These are phyloP conservation scores for Haematococcus sp. DNA, from an alignment of 139 green algal species.

Conservation along the genomic window DNA sequence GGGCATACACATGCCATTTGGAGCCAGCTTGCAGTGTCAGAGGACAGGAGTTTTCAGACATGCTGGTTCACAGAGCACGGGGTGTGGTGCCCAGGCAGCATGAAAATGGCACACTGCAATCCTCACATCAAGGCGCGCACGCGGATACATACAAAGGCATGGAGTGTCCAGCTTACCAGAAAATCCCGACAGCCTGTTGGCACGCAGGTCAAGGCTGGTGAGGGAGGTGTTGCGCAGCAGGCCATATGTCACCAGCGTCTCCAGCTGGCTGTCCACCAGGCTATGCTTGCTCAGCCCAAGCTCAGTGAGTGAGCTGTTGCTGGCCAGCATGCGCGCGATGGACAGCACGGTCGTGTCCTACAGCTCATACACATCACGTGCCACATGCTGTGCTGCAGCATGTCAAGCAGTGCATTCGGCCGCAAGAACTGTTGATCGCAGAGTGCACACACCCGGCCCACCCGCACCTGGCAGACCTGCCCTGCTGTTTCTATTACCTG, in stretches of 20 bases:
- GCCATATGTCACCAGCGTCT: conserved; percentile 48
- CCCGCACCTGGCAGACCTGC: neutral
- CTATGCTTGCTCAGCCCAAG: conserved; percentile 44
- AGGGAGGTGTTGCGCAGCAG: conserved; percentile 31
- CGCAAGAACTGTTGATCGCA: too few relatives aligned
- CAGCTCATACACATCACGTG: too few relatives aligned
- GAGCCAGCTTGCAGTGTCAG: neutral
- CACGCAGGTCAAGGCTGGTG: conserved; percentile 29
- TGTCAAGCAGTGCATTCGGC: too few relatives aligned
- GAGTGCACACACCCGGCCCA: neutral
- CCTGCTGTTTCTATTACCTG: too few relatives aligned
- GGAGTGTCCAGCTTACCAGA: conserved; percentile 16
- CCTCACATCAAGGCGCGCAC: too few relatives aligned
- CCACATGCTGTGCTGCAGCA: too few relatives aligned
- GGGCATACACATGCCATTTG: neutral
- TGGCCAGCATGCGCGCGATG: conserved; percentile 39
- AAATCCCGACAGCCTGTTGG: conserved; percentile 45
- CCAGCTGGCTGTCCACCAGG: conserved; percentile 40
- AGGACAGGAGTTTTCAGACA: neutral
- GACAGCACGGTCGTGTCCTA: conserved; percentile 18
- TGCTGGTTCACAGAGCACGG: neutral
- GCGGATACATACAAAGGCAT: neutral
- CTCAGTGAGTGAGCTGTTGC: conserved; percentile 26
- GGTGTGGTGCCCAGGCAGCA: neutral
- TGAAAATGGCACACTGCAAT: neutral